A percentile compares a stretch with the other conserved stretches of the same genome.
Conservation (phyloP, 1,284 basidiomycete species). For the Malassezia cuniculi region DNA sequence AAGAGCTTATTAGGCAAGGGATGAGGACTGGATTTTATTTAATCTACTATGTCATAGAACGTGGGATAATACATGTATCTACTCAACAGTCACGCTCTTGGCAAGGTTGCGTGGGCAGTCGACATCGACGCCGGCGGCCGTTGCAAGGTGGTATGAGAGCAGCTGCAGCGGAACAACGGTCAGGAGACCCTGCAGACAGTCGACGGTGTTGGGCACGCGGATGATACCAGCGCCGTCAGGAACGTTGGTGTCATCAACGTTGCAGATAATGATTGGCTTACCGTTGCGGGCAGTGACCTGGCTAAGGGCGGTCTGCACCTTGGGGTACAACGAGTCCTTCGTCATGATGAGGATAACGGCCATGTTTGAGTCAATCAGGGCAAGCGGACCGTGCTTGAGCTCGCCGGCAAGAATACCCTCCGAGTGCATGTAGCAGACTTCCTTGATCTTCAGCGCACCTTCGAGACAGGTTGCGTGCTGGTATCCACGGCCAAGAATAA, state of each 20-base stretch:
- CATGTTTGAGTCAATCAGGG: slow-evolving; percentile 95
- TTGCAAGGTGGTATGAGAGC: slow-evolving; percentile 88
- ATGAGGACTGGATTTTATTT: no score
- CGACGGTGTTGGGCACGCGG: slow-evolving; percentile 65
- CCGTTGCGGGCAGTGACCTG: slow-evolving; percentile 97
- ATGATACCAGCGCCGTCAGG: slow-evolving; percentile 63
- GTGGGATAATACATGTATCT: no score
- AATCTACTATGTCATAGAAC: no score
- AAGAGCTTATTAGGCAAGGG: no score
- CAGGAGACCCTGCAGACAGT: slow-evolving; percentile 86
- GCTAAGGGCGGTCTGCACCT: slow-evolving; percentile 86
- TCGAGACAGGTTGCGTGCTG: slow-evolving; percentile 96
- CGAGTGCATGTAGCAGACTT: slow-evolving; percentile 56
- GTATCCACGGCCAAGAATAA: slow-evolving; percentile 97
- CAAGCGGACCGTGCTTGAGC: slow-evolving; percentile 94
- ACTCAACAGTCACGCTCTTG: slow-evolving; percentile 46
- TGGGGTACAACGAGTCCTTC: slow-evolving; percentile 92
- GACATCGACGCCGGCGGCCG: slow-evolving; percentile 89
- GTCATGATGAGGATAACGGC: slow-evolving; percentile 80
- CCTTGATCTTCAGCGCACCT: slow-evolving; percentile 98
- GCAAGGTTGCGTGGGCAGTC: slow-evolving; percentile 94
- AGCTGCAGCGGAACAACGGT: slow-evolving; percentile 95
- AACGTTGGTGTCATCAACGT: slow-evolving; percentile 77
- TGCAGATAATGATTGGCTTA: slow-evolving; percentile 83
- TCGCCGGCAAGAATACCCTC: slow-evolving; percentile 80